Conservation (phyloP, 768 basidiomycete species). For the Macrolepiota albuminosa region DNA sequence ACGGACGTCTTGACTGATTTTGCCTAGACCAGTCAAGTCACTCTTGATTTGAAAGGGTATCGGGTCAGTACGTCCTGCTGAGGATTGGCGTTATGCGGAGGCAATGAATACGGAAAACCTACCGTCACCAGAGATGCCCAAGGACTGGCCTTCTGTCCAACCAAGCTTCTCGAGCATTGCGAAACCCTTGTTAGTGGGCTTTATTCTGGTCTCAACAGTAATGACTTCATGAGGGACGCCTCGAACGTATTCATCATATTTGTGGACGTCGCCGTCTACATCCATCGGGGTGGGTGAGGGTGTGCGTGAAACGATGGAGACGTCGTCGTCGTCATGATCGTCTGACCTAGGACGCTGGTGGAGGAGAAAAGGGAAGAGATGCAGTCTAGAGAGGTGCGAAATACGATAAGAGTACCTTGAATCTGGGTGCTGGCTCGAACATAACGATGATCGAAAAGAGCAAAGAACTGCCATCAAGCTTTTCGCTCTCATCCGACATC, state of each 20-base stretch:
- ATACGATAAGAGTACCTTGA: slow-evolving; percentile 68
- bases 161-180: slow-evolving; percentile 76
- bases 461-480: not conserved
- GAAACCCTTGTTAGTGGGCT: slow-evolving; percentile 77
- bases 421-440: slow-evolving; percentile 66
- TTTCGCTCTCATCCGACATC: not conserved
- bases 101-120: slow-evolving; percentile 7
- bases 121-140: slow-evolving; percentile 79
- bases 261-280: slow-evolving; percentile 40
- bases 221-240: slow-evolving; percentile 57
- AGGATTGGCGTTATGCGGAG: not conserved
- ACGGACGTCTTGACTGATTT: slow-evolving; percentile 69
- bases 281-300: slow-evolving; percentile 72
- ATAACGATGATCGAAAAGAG: slow-evolving; percentile 35
- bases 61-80: slow-evolving; percentile 73
- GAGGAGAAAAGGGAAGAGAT: slow-evolving; percentile 41
- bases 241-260: slow-evolving; percentile 62
- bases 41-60: slow-evolving; percentile 77
- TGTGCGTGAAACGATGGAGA: slow-evolving; percentile 70
- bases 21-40: slow-evolving; percentile 77
- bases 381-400: slow-evolving; percentile 49
- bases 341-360: slow-evolving; percentile 61
- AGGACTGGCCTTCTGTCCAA: slow-evolving; percentile 74
- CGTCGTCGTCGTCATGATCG: slow-evolving; percentile 50
- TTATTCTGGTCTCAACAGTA: slow-evolving; percentile 79